These are phyloP conservation scores for Vaccinium corymbosum DNA, from an alignment of 148 eudicot species.

Conservation along the genomic window DNA sequence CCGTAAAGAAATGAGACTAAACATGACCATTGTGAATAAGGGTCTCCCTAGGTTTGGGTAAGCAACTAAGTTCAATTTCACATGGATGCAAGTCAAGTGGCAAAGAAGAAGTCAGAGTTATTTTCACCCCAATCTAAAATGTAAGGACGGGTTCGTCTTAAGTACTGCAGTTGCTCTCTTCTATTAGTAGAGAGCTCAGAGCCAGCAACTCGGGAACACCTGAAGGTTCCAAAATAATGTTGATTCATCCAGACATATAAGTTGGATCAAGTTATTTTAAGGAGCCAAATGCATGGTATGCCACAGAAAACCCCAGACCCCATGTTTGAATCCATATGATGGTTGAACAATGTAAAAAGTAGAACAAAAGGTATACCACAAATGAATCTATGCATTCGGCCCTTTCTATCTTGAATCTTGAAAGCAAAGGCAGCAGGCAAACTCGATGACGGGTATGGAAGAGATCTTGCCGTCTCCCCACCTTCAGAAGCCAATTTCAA, in stretches of 20 bases:
- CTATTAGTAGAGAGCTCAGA: neutral
- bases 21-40: neutral
- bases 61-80: neutral
- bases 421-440: constrained; percentile 51
- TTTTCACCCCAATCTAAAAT: neutral
- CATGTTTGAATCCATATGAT: neutral
- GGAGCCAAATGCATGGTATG: neutral
- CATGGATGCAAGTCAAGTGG: neutral
- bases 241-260: neutral
- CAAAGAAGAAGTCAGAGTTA: neutral
- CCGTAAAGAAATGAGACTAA: neutral
- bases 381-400: constrained; percentile 86
- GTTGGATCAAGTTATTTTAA: neutral
- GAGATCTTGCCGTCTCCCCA: constrained; percentile 55
- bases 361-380: constrained; percentile 52
- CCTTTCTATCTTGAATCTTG: constrained; percentile 77
- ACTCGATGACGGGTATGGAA: constrained; percentile 42
- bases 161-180: neutral
- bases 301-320: neutral
- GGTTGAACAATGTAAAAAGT: neutral
- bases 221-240: neutral
- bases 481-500: constrained; percentile 69
- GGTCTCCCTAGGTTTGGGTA: neutral
- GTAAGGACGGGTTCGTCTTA: neutral
- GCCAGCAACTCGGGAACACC: constrained; percentile 3